These are phyloP conservation scores for Protomyces pachydermus DNA, from an alignment of 1,139 yeast species.

Conservation along the genomic window DNA sequence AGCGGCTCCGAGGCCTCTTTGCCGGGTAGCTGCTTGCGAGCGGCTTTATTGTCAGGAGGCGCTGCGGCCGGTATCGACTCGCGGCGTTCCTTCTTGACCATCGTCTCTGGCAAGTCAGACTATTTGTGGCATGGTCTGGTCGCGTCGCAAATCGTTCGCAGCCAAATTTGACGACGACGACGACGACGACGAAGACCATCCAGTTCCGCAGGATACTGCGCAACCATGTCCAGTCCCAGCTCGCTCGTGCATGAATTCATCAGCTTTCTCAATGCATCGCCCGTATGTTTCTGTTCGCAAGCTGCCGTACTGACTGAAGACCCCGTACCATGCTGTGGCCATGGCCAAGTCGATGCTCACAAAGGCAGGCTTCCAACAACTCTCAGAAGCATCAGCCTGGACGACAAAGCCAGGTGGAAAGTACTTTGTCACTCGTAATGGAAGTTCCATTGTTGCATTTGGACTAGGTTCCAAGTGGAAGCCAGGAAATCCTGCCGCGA, in stretches of 20 bases:
- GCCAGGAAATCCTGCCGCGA: slow-evolving; percentile 80
- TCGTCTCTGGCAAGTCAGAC: neutral
- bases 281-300: slow-evolving; percentile 37
- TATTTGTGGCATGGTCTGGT: neutral
- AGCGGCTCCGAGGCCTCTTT: neutral
- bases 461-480: slow-evolving; percentile 56
- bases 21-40: neutral
- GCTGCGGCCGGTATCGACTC: neutral
- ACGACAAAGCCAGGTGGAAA: slow-evolving; percentile 49
- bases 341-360: slow-evolving; percentile 53
- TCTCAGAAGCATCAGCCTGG: slow-evolving; percentile 77
- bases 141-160: neutral
- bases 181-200: neutral
- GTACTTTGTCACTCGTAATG: slow-evolving; percentile 79
- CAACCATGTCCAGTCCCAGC: neutral
- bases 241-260: slow-evolving; percentile 21
- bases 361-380: slow-evolving; percentile 63
- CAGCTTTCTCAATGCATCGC: slow-evolving; percentile 72
- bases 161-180: neutral
- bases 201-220: neutral
- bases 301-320: slow-evolving; percentile 34
- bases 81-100: neutral
- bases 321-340: slow-evolving; percentile 90
- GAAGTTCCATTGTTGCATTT: slow-evolving; percentile 82
- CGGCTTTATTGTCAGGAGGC: neutral